A percentile compares a stretch with the other conserved stretches of the same genome.
phyloP scores from a whole-genome alignment of 306 rosid genomes.

The Pterocarpus santalinus region DNA sequence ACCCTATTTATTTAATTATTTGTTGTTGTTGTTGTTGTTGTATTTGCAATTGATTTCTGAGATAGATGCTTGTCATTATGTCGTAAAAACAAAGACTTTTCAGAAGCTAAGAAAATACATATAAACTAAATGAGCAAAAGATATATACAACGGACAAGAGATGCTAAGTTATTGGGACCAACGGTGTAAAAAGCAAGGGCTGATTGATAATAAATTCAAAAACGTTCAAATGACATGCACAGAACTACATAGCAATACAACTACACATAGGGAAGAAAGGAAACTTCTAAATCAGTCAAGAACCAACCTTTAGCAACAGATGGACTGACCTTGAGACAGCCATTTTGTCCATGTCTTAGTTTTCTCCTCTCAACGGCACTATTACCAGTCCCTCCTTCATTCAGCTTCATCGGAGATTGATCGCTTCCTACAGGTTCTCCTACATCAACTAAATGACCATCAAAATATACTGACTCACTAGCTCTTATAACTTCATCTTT shows the following conservation, averaged over 20 bases:
- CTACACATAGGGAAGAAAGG: not conserved
- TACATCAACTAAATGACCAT: conserved; percentile 72
- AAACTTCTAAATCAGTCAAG: conserved; percentile 1
- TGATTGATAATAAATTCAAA: conserved; percentile 23
- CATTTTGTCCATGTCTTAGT: conserved; percentile 46
- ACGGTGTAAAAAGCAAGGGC: not conserved
- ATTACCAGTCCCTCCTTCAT: conserved; percentile 40
- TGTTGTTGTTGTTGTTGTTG: not conserved
- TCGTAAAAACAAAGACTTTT: conserved; percentile 8
- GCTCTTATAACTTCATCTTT: conserved; percentile 67
- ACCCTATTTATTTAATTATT: conserved; percentile 19
- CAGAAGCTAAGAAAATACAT: conserved; percentile 15
- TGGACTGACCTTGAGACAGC: conserved; percentile 42
- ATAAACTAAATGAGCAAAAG: conserved; percentile 15
- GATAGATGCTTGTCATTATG: conserved; percentile 13
- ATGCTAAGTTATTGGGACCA: conserved; percentile 10
- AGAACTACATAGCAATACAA: conserved; percentile 22
- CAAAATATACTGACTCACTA: conserved; percentile 64
- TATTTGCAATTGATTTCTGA: conserved; percentile 22
- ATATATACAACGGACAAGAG: conserved; percentile 7
- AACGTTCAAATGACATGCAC: conserved; percentile 35
- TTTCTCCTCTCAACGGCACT: conserved; percentile 45
- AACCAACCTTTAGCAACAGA: conserved; percentile 60
- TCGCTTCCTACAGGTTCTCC: conserved; percentile 66
- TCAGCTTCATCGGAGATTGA: conserved; percentile 50